These are phyloP conservation scores for Pistacia vera DNA, from an alignment of 345 rosid genomes.

Conservation along the genomic window DNA sequence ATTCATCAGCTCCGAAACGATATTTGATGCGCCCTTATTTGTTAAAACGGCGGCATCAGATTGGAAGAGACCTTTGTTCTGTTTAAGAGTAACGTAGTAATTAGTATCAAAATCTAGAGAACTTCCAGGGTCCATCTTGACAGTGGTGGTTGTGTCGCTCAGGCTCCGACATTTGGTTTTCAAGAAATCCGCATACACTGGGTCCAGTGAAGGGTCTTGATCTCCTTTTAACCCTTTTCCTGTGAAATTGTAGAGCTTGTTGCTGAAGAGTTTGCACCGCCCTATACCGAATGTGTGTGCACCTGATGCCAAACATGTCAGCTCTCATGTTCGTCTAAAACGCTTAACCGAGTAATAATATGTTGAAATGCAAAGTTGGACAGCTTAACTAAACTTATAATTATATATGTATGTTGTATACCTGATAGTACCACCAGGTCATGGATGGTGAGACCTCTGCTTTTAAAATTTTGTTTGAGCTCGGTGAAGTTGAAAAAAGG, in stretches of 20 bases:
- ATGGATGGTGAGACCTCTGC: constrained; percentile 47
- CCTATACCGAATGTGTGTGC: constrained; percentile 66
- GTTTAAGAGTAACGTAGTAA: constrained; percentile 42
- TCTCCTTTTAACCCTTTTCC: constrained; percentile 42
- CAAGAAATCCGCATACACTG: constrained; percentile 36
- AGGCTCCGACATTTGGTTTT: constrained; percentile 46
- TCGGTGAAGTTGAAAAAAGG: constrained; percentile 55
- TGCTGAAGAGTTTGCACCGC: constrained; percentile 51
- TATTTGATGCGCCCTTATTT: constrained; percentile 26
- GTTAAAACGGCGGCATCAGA: constrained; percentile 65
- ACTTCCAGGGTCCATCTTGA: constrained; percentile 64
- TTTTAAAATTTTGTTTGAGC: constrained; percentile 39
- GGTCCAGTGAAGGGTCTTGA: constrained; percentile 56
- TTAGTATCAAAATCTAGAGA: constrained; percentile 40
- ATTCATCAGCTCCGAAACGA: constrained; percentile 15
- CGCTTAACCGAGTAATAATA: too few species aligned
- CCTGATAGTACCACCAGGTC: constrained; percentile 81
- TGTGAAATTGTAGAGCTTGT: constrained; percentile 72
- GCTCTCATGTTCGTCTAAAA: background rate
- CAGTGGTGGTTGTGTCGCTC: constrained; percentile 31
- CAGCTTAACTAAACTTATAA: too few species aligned
- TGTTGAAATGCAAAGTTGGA: too few species aligned
- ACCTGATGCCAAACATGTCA: constrained; percentile 30
- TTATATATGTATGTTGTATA: background rate
- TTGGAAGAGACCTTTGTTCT: constrained; percentile 55